A percentile compares a stretch with the other conserved stretches of the same genome.
Evolutionary conservation across 768 basidiomycete genomes (phyloP).

Genomic region (Xerocomellus amylosporus): DNA sequence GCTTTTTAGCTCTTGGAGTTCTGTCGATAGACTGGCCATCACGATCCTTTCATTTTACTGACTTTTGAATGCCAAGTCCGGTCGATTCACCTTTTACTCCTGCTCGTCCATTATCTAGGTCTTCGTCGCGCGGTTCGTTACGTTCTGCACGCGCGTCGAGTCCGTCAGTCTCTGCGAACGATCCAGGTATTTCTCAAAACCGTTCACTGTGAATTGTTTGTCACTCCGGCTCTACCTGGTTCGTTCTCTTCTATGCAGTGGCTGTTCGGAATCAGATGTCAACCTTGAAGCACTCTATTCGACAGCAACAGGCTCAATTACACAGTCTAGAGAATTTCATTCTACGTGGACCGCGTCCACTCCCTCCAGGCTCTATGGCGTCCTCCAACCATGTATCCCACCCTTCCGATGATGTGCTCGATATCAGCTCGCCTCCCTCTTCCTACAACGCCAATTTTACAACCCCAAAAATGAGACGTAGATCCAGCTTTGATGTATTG

Average conservation of each 20-base stretch:
- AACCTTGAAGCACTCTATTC: constrained; percentile 75
- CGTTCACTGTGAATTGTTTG: constrained; percentile 21
- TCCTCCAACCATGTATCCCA: constrained; percentile 39
- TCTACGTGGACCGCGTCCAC: constrained; percentile 63
- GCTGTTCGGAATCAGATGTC: constrained; percentile 77
- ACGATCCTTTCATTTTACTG: constrained; percentile 26
- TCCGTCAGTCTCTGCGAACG: constrained; percentile 54
- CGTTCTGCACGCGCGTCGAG: constrained; percentile 53
- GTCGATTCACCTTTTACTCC: constrained; percentile 33
- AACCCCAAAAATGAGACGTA: constrained; percentile 51
- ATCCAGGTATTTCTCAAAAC: constrained; percentile 53
- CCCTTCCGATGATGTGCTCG: constrained; percentile 34
- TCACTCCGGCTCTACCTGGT: constrained; percentile 24
- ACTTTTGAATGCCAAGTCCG: constrained; percentile 34
- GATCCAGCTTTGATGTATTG: constrained; percentile 71
- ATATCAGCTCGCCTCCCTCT: constrained; percentile 31
- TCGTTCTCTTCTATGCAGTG: constrained; percentile 45
- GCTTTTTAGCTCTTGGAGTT: constrained; percentile 6
- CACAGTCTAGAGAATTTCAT: constrained; percentile 66
- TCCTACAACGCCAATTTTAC: constrained; percentile 35
- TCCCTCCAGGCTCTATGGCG: constrained; percentile 40
- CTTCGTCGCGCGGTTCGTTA: constrained; percentile 49
- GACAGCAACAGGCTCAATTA: constrained; percentile 81
- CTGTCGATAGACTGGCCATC: constrained; percentile 20
- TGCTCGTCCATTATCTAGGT: constrained; percentile 41